A percentile compares a stretch with the other conserved stretches of the same genome.
phyloP scores from a whole-genome alignment of 208 protist genomes.

The Crithidia acanthocephali region DNA sequence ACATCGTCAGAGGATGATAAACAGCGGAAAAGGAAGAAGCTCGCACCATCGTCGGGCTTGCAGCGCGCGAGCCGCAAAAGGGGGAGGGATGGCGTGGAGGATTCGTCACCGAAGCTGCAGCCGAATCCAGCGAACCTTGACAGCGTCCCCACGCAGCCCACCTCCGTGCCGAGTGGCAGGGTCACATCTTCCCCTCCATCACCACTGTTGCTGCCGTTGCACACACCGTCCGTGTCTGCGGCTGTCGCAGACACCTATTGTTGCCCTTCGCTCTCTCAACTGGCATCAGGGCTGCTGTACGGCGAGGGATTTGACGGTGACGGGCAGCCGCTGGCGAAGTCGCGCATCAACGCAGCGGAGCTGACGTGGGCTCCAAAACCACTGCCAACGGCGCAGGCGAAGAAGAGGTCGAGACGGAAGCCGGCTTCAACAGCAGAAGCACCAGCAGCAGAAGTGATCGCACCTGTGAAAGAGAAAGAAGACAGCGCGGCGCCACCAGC shows the following conservation, averaged over 20 bases:
- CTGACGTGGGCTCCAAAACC: slow-evolving; percentile 20
- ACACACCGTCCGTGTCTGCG: not conserved
- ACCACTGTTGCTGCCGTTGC: not conserved
- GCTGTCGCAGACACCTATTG: not conserved
- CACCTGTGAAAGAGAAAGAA: no score
- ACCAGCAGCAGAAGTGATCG: not conserved
- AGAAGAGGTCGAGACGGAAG: not conserved
- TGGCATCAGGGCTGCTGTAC: not conserved
- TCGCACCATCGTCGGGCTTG: no score
- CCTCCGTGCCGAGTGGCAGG: not conserved
- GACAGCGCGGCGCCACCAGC: not conserved
- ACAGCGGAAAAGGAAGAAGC: no score
- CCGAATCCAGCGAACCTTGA: not conserved
- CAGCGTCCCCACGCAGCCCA: not conserved
- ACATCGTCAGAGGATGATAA: not conserved
- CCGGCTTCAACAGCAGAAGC: not conserved
- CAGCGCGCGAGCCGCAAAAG: not conserved
- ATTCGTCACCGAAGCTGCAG: not conserved
- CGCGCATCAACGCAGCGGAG: slow-evolving; percentile 1
- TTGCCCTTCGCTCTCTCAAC: slow-evolving; percentile 7
- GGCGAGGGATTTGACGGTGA: not conserved
- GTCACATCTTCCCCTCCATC: not conserved
- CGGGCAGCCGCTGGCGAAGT: not conserved
- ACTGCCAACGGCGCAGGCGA: slow-evolving; percentile 1
- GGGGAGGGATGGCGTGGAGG: not conserved